Percentiles rank a stretch among this genome's conserved stretches.
phyloP scores from a whole-genome alignment of 495 filamentous ascomycete genomes.

The Parmelia sp. region DNA sequence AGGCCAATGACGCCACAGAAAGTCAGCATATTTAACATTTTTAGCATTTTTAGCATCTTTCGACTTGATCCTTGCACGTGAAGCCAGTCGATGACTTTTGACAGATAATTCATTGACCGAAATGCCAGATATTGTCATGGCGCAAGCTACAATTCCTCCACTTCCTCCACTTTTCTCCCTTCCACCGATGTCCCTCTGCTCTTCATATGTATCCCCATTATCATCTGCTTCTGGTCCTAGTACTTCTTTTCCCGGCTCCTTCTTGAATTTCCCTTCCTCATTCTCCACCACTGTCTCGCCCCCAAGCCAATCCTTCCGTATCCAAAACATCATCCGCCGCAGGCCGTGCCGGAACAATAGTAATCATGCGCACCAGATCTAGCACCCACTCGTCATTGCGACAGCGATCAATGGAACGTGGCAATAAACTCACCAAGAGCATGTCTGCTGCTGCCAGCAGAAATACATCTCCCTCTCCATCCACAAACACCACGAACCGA shows the following conservation, averaged over 20 bases:
- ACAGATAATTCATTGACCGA: background rate
- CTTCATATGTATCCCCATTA: background rate
- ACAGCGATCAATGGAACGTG: constrained; percentile 13
- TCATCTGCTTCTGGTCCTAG: background rate
- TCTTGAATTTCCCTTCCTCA: background rate
- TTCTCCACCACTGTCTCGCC: background rate
- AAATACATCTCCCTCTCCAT: constrained; percentile 7
- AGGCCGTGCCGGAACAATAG: background rate
- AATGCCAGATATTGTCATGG: background rate
- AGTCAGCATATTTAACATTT: too few species aligned
- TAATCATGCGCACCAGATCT: constrained; percentile 15
- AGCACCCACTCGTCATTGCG: constrained; percentile 14
- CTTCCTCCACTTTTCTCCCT: background rate
- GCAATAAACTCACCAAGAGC: constrained; percentile 18
- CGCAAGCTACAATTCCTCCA: background rate
- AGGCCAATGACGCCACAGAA: background rate
- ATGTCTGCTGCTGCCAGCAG: constrained; percentile 11
- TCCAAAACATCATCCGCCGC: background rate
- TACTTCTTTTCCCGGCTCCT: too few species aligned
- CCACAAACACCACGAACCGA: constrained; percentile 13
- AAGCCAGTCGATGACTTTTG: background rate
- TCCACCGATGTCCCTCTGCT: background rate
- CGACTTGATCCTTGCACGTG: background rate
- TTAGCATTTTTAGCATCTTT: too few species aligned
- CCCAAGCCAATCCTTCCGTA: background rate